A percentile compares a stretch with the other conserved stretches of the same genome.
Evolutionary conservation across 192 early-diverging fungal genomes (phyloP).

Genomic region (Piromyces finnis): DNA sequence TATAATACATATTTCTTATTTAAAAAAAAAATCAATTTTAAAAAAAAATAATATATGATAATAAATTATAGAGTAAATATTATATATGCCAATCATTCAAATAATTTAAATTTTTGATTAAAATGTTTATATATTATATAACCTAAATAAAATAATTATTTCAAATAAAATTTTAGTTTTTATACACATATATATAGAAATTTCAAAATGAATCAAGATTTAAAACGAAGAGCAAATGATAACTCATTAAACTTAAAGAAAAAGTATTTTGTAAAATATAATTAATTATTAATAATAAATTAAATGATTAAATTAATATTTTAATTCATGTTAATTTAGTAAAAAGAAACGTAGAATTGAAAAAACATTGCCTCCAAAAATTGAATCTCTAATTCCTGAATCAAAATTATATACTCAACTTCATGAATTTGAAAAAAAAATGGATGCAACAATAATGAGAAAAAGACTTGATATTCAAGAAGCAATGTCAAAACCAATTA

Average conservation of each 20-base stretch:
- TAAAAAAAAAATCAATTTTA: too few relatives aligned
- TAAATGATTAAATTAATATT: too few relatives aligned
- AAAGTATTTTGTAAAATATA: background rate
- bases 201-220: background rate
- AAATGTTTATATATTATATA: too few relatives aligned
- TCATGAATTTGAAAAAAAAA: conserved; percentile 65
- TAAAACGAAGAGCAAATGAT: background rate
- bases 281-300: too few relatives aligned
- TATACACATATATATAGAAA: too few relatives aligned
- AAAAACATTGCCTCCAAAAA: conserved; percentile 16
- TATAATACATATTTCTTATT: too few relatives aligned
- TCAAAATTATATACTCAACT: conserved; percentile 73
- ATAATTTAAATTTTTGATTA: too few relatives aligned
- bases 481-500: conserved; percentile 52
- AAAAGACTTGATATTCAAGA: conserved; percentile 84
- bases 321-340: background rate
- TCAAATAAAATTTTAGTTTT: too few relatives aligned
- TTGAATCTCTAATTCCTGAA: conserved; percentile 83
- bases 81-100: too few relatives aligned
- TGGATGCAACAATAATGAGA: conserved; percentile 77
- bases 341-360: background rate
- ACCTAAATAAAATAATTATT: too few relatives aligned
- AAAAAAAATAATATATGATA: too few relatives aligned
- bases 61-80: too few relatives aligned
- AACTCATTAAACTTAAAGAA: background rate